Base-by-base conservation (phyloP, 345 rosid genomes). In the Euphorbia peplus region DNA sequence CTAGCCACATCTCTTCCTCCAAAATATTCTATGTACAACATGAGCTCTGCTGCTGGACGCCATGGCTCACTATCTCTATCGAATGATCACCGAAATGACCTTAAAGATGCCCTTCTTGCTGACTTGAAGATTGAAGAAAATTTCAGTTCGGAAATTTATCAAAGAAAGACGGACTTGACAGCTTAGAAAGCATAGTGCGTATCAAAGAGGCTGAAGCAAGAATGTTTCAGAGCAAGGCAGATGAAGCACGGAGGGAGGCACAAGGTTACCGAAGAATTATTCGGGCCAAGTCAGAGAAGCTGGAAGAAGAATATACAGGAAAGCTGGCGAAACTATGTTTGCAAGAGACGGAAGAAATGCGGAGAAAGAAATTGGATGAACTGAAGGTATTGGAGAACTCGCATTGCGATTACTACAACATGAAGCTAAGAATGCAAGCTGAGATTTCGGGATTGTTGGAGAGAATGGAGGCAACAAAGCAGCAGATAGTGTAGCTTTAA, bases 351-450 rank as follows among this genome's bases (percentile, higher is more conserved):
- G 88, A 90, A 71, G 97, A 91, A 57, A 87, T 81, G 69, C 86
- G 89, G 57, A 82, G 85, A 84, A 84, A 83, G 76, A 89, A 87
- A 77, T 73, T 83, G 59, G 95, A 91, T 18, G 97, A 95, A 76
- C 79, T 95, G 53, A 88, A 91, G 83, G 82, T 67, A 54, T 79
- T 91, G 69, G 96, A 95, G 76, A 83, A 83, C 69, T 83, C 96
- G 1, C 95, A 87, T 5, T 86, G 87, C 37, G 96, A 95, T 66
- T 91, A 95, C 80, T 86, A 77, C 80, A 87, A 88, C 51, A 91
- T 95, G 98, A 95, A 91, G 88, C 65, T 84, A 78, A 88, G 98
- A 77, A 95, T 95, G 99, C 97, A 88, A 82, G 82, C 82, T 58
- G 96, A 95, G 78, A 95, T 95, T 77, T 83, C 87, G 66, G 95